Percentiles rank a stretch among this genome's conserved stretches.
phyloP scores from a whole-genome alignment of 169 alveolate species.

The Plasmodium vivax region DNA sequence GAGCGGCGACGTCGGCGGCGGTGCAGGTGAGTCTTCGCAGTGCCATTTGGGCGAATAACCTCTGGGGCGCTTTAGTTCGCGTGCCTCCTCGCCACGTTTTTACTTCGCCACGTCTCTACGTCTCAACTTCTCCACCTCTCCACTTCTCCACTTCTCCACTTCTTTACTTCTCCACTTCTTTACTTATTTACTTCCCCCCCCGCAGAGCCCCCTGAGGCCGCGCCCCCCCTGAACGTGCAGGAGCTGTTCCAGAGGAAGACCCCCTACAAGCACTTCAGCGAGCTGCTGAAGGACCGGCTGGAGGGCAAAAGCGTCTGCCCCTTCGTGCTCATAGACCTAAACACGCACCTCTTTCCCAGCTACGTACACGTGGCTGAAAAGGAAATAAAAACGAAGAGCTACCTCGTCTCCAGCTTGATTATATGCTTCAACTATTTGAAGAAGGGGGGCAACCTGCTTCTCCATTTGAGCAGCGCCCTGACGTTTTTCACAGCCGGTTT shows the following conservation, averaged over 20 bases:
- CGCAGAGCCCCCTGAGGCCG: neutral
- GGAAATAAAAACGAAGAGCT: conserved; percentile 53
- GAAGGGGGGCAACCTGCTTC: conserved; percentile 44
- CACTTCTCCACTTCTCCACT: too few relatives aligned
- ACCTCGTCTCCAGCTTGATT: conserved; percentile 49
- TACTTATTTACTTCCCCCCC: neutral
- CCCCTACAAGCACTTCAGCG: conserved; percentile 54
- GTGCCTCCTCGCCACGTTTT: neutral
- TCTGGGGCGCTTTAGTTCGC: neutral
- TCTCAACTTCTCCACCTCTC: neutral
- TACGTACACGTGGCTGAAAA: conserved; percentile 57
- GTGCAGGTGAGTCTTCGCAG: neutral
- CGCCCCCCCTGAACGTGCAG: neutral
- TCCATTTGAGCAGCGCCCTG: conserved; percentile 56
- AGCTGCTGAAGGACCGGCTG: conserved; percentile 11
- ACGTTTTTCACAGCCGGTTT: conserved; percentile 73
- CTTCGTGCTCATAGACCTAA: conserved; percentile 41
- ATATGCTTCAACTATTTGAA: conserved; percentile 58
- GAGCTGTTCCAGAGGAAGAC: conserved; percentile 12
- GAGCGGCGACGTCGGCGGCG: neutral
- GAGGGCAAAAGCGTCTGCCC: conserved; percentile 33
- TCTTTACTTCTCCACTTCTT: too few relatives aligned
- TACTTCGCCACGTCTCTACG: neutral
- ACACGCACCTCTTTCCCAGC: conserved; percentile 20
- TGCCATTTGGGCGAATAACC: neutral